phyloP scores from a whole-genome alignment of 257 asterid species.

The Knoxia roxburghii region DNA sequence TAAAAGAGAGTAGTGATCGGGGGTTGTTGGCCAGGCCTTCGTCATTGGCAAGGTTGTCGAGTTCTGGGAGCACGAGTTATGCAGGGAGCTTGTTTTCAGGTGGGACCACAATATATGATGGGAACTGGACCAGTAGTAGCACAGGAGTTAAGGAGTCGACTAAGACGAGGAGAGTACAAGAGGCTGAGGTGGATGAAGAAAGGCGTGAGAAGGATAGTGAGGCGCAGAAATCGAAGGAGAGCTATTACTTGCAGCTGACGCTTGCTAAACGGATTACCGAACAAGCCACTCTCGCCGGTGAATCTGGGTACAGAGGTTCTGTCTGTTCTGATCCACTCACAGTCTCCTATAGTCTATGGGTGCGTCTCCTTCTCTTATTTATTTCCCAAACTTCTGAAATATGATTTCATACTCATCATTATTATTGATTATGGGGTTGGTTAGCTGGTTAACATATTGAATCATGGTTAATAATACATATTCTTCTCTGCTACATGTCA shows the following conservation, averaged over 20 bases:
- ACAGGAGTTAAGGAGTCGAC: conserved; percentile 37
- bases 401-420: neutral
- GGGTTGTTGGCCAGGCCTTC: conserved; percentile 47
- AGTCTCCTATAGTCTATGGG: conserved; percentile 87
- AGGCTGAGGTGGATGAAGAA: conserved; percentile 22
- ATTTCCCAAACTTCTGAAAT: neutral
- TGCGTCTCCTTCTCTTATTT: conserved; percentile 15
- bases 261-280: conserved; percentile 62
- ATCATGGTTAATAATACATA: neutral
- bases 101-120: conserved; percentile 64
- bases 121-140: conserved; percentile 55
- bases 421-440: neutral
- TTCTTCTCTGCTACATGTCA: neutral
- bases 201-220: conserved; percentile 16
- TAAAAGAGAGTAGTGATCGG: conserved; percentile 27
- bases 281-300: conserved; percentile 52
- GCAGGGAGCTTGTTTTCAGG: conserved; percentile 77
- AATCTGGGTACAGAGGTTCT: conserved; percentile 38
- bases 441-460: neutral
- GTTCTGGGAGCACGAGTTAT: conserved; percentile 71
- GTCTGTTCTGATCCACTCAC: conserved; percentile 53
- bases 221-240: conserved; percentile 50
- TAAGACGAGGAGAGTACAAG: conserved; percentile 37
- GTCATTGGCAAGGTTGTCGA: conserved; percentile 63
- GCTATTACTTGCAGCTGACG: conserved; percentile 62